Evolutionary conservation across 179 eudicot genomes (phyloP), one percentile per base, ranked within the genome.

Genomic region (Spergularia azorica): DNA sequence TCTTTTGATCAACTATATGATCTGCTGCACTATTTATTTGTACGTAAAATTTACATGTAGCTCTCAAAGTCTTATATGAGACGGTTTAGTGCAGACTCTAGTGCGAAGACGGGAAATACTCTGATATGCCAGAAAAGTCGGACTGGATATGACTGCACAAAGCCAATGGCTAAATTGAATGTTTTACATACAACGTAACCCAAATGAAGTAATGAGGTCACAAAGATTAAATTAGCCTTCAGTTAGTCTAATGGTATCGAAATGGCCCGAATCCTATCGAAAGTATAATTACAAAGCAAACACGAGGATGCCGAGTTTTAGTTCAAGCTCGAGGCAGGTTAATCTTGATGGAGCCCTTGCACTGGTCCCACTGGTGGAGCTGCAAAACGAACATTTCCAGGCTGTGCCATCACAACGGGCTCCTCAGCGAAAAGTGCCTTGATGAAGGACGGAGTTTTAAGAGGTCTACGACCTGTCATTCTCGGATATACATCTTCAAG

Each of bases 401-500:
- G 91, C 68, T 90, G 81, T 8, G 89, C 97, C 76, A 90, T 84
- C 69, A 93, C 97, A 41, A 93, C 97, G 41, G 95, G 89, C 77
- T 95, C 97, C 57, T 95, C 99, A 3, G 99, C 96, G 75, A 95
- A 95, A 52, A 93, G 75, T 0, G 89, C 86, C 78, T 74, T 89
- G 26, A 95, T 91, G 52, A 95, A 81, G 1, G 92, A 86, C 6
- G 99, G 97, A 59, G 99, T 95, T 83, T 68, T 91, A 11, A 95
- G 90, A 66, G 95, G 99, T 15, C 95, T 88, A 2, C 97, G 91
- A 18, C 94, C 91, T 17, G 99, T 91, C 95, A 93, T 95, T 71
- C 88, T 87, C 6, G 99, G 99, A 74, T 95, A 95, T 62, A 95
- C 97, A 60, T 91, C 97, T 85, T 91, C 97, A 43, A 95, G 92